Evolutionary conservation across 768 basidiomycete genomes (phyloP).

Genomic region (Lentinula boryana): DNA sequence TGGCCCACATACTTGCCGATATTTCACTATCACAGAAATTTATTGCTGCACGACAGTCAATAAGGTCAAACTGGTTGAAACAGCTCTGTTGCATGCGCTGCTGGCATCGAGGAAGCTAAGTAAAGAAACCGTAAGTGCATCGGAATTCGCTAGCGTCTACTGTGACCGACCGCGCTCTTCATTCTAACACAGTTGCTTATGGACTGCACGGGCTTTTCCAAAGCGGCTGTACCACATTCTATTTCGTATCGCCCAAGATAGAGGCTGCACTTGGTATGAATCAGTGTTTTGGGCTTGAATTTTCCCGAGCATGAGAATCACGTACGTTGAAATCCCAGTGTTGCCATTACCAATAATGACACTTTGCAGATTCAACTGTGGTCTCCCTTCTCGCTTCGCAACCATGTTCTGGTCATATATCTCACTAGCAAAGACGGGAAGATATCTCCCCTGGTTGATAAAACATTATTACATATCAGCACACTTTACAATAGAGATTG

Average conservation of each 20-base stretch:
- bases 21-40: constrained; percentile 54
- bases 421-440: constrained; percentile 71
- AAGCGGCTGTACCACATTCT: constrained; percentile 42
- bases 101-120: constrained; percentile 60
- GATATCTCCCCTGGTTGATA: constrained; percentile 54
- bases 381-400: constrained; percentile 43
- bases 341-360: constrained; percentile 74
- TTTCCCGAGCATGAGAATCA: background rate
- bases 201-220: constrained; percentile 45
- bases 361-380: constrained; percentile 57
- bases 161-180: constrained; percentile 45
- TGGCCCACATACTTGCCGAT: constrained; percentile 32
- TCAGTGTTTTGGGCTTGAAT: background rate
- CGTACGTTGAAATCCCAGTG: constrained; percentile 37
- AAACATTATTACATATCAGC: background rate
- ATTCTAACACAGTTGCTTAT: constrained; percentile 53
- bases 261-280: constrained; percentile 28
- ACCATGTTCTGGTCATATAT: constrained; percentile 71
- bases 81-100: constrained; percentile 50
- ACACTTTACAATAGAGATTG: background rate
- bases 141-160: background rate
- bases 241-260: constrained; percentile 41
- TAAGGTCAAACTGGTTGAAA: constrained; percentile 56
- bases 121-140: background rate
- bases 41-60: constrained; percentile 58